Percentiles rank a stretch among this genome's conserved stretches.
Evolutionary conservation across 352 stramenopile genomes (phyloP).

Genomic region (Pythium scleroteichum): DNA sequence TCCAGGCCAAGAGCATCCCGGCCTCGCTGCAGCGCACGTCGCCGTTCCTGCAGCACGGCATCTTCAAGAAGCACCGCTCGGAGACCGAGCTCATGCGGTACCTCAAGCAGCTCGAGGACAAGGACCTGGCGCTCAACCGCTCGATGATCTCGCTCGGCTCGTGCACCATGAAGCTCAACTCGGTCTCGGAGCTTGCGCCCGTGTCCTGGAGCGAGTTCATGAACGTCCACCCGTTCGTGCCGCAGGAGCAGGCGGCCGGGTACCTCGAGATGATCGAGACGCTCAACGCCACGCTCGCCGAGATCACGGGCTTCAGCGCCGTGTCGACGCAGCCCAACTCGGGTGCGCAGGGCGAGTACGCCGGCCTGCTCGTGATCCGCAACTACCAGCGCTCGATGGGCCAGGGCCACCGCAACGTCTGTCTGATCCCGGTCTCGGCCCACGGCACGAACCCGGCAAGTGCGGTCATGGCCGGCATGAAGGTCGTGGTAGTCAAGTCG

Average conservation of each 20-base stretch:
- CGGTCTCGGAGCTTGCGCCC: conserved; percentile 96
- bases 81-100: conserved; percentile 97
- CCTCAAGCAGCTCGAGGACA: conserved; percentile 97
- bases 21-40: conserved; percentile 55
- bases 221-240: conserved; percentile 98
- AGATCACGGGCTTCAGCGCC: conserved; percentile 98
- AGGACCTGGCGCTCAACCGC: conserved; percentile 98
- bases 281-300: conserved; percentile 94
- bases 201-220: conserved; percentile 97
- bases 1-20: conserved; percentile 65
- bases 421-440: conserved; percentile 97
- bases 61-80: conserved; percentile 98
- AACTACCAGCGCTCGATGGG: conserved; percentile 93
- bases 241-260: conserved; percentile 91
- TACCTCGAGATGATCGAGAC: conserved; percentile 98
- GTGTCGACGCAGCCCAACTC: conserved; percentile 98
- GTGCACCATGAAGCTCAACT: conserved; percentile 99
- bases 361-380: conserved; percentile 96
- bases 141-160: conserved; percentile 99
- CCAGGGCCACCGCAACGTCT: conserved; percentile 96
- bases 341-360: conserved; percentile 97
- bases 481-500: conserved; percentile 97
- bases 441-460: conserved; percentile 98
- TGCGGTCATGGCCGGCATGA: conserved; percentile 98
- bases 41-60: conserved; percentile 92